phyloP scores from a whole-genome alignment of 257 asterid genomes.

The Solanum rostratum region DNA sequence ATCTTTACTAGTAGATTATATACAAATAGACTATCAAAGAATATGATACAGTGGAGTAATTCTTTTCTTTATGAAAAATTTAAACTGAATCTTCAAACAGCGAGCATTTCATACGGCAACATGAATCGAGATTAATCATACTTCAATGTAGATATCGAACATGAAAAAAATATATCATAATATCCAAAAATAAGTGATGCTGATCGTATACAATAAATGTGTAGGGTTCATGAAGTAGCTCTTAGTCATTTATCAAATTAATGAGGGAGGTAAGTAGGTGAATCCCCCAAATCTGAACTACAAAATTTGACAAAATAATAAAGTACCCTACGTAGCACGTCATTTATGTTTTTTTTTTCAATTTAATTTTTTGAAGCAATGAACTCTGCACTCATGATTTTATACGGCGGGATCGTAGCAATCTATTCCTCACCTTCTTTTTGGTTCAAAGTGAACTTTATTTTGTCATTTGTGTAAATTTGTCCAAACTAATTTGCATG shows the following conservation, averaged over 20 bases:
- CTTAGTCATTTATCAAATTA: neutral
- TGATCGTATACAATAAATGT: neutral
- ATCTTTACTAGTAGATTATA: neutral
- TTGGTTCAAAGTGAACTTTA: neutral
- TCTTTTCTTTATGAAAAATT: too few relatives aligned
- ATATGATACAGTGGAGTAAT: neutral
- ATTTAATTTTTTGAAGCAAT: neutral
- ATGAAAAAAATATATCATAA: neutral
- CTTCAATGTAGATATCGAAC: neutral
- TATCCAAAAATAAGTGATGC: neutral
- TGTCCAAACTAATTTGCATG: neutral
- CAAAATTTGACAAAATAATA: neutral
- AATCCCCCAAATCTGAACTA: neutral
- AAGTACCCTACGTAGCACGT: neutral
- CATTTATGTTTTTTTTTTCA: neutral
- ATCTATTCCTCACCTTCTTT: neutral
- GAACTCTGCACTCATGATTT: neutral
- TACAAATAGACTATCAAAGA: neutral
- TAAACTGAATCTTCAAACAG: too few relatives aligned
- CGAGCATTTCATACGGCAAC: too few relatives aligned
- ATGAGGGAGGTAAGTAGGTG: neutral
- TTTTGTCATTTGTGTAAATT: neutral
- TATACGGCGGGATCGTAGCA: neutral
- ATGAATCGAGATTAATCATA: neutral
- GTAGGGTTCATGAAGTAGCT: neutral